Base-by-base conservation (phyloP, 306 rosid genomes). In the Alnus glutinosa region DNA sequence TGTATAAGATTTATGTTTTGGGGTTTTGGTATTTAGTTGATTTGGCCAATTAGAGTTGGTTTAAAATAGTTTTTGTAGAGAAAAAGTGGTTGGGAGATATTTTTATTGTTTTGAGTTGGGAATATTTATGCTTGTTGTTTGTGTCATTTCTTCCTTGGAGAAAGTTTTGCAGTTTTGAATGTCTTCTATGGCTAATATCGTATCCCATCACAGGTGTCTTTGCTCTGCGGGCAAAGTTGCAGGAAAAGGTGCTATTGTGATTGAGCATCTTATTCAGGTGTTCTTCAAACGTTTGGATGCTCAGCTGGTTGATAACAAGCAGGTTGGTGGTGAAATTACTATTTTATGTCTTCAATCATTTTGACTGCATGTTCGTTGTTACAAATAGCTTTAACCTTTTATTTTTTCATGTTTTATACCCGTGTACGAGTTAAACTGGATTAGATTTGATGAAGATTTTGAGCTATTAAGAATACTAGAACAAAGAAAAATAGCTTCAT, bases 231-330 rank as follows among this genome's bases (percentile, higher is more conserved):
- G 98, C 84, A 93, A 88, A 83, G 86, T 90, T 67, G 89, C 92
- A 47, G 98, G 99, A 75, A 88, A 90, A 77, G 99, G 97, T 50
- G 94, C 90, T 57, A 69, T 81, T 78, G 92, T 91, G 18, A 84
- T 95, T 62, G 91, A 91, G 88, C 83, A 93, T 78, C 98, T 95
- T 80, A 90, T 93, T 86, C 97, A 91, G 81, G 75, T 87, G 57
- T 95, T 93, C 85, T 93, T 84, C 87, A 95, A 88, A 82, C 87
- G 88, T 82, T 89, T 95, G 91, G 96, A 92, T 78, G 82, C 89
- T 13, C 85, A 81, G 72, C 88, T 92, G 71, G 83, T 85, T 70
- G 97, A 91, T 75, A 95, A 91, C 85, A 91, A 91, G 81, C 94
- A 93, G 98, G 98, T 95, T 75, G 77, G 73, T 75, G 83, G 78